Conservation (phyloP, 352 stramenopile genomes). For the Globisporangium abappressorium region DNA sequence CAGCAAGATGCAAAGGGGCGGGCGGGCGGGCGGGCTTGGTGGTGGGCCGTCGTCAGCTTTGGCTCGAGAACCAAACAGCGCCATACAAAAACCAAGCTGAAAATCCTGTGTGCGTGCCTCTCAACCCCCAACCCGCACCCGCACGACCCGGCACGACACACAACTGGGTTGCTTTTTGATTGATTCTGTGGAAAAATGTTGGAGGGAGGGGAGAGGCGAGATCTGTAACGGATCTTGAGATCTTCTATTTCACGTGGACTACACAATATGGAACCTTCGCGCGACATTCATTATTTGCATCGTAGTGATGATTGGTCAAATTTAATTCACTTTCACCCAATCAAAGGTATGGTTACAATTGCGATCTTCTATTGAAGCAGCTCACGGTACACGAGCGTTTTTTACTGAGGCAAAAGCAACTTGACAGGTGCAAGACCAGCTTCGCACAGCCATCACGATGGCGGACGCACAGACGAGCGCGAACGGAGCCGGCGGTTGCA, state of each 20-base stretch:
- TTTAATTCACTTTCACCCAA: not conserved
- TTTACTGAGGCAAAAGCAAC: not conserved
- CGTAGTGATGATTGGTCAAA: not conserved
- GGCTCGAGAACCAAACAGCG: not conserved
- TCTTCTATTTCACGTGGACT: constrained; percentile 36
- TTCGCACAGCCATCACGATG: constrained; percentile 2
- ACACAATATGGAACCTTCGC: constrained; percentile 8
- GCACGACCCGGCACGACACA: not conserved
- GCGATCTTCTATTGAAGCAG: not conserved
- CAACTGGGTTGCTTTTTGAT: not conserved
- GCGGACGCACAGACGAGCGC: constrained; percentile 5
- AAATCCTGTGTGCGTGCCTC: not conserved
- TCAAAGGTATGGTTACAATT: not conserved
- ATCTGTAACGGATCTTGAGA: constrained; percentile 20
- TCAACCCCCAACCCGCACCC: not conserved
- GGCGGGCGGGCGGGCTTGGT: not conserved
- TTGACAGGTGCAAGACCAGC: constrained; percentile 1
- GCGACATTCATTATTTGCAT: not conserved
- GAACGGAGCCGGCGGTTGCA: not conserved
- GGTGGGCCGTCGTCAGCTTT: not conserved
- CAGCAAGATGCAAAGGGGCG: constrained; percentile 9
- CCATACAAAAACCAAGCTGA: not conserved
- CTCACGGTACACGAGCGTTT: not conserved
- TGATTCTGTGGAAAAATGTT: constrained; percentile 2
- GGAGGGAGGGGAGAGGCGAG: constrained; percentile 6